Base-by-base conservation (phyloP, 352 stramenopile species). In the Phytopythium cucurbitacearum region DNA sequence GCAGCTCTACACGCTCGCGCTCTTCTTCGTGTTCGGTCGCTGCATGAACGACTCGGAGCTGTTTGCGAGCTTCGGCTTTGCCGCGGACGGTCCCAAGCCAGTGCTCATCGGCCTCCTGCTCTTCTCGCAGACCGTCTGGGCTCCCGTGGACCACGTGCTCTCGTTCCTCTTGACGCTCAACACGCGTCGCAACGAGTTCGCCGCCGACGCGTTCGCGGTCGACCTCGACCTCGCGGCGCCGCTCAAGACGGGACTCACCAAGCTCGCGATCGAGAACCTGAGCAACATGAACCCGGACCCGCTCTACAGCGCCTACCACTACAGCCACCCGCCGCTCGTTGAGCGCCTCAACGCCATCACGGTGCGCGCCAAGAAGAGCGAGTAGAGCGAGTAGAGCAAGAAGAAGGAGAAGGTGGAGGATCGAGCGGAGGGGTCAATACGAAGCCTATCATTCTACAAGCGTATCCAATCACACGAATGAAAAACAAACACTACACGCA, bases 201-300 rank as follows among this genome's bases (percentile, higher is more conserved):
- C 87, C 40, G 96, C 97, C 34, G 97, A 99, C 64, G 83, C 86
- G 5, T 99, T 98, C 59, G 96, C 91, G 0, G 89, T 98, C 0
- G 80, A 93, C 49, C 69, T 99, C 6, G 94, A 89, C 5, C 87
- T 97, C 67, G 93, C 81, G 13, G 58, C 82, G 38, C 78, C 77
- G n/a, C 76, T 99, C 35, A 91, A 98, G 68, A 94, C 80, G 35
- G 97, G 95, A 5, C 83, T 99, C 39, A 95, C 90, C 44, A 99
- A 99, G 79, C 96, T 99, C 46, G 86, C 92, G 67, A 83, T 99
- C 52, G 95, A 99, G 67, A 99, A 99, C 67, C 71, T 99, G 28
- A 87, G 85, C 61, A 98, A 98, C 64, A 98, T 99, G 91, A 97
- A 97, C 65, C 89, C 93, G 39, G 96, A 99, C 73, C 59, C 50